phyloP scores from a whole-genome alignment of 1,139 yeast genomes.

The Suhomyces terraborum region DNA sequence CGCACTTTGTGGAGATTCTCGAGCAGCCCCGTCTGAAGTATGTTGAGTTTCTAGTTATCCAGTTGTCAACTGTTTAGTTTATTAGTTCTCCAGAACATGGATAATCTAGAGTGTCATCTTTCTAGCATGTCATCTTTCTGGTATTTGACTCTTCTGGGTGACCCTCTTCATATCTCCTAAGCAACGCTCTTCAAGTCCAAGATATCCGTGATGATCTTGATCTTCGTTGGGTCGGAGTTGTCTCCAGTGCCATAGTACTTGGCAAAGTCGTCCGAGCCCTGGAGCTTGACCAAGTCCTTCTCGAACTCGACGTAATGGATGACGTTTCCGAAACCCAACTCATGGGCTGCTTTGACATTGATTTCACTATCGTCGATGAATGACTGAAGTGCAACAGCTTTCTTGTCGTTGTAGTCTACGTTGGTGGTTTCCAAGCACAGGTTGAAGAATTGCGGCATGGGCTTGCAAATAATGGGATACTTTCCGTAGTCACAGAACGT shows the following conservation, averaged over 20 bases:
- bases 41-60: too few species aligned
- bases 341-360: slow-evolving; percentile 58
- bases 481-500: slow-evolving; percentile 84
- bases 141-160: too few species aligned
- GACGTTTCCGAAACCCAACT: slow-evolving; percentile 53
- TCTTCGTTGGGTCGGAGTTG: slow-evolving; percentile 29
- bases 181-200: slow-evolving; percentile 29
- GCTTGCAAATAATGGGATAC: slow-evolving; percentile 79
- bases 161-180: too few species aligned
- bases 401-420: slow-evolving; percentile 48
- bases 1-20: too few species aligned
- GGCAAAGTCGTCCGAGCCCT: slow-evolving; percentile 31
- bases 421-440: slow-evolving; percentile 68
- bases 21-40: too few species aligned
- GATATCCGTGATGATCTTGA: slow-evolving; percentile 35
- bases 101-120: too few species aligned
- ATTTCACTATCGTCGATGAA: slow-evolving; percentile 84
- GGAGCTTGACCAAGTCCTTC: slow-evolving; percentile 39
- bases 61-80: too few species aligned
- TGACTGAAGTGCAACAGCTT: slow-evolving; percentile 36
- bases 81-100: too few species aligned
- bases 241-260: slow-evolving; percentile 41
- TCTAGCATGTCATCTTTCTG: too few species aligned
- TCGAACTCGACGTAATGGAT: slow-evolving; percentile 61
- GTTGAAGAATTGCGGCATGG: slow-evolving; percentile 58